Evolutionary conservation across 805 yeast species (phyloP).

Genomic region (Wickerhamomyces chaumierensis): DNA sequence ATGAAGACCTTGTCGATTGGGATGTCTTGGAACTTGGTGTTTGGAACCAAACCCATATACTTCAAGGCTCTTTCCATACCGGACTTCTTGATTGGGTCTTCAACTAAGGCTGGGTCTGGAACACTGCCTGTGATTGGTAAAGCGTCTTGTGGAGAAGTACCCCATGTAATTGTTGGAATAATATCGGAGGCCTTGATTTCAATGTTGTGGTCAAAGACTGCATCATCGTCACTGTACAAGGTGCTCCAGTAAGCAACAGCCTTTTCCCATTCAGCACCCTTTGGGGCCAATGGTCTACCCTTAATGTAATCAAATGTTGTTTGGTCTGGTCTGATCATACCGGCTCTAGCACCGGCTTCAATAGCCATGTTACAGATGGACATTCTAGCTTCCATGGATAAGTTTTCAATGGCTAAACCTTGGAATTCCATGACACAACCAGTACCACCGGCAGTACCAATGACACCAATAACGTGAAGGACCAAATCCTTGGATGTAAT

Average conservation of each 20-base stretch:
- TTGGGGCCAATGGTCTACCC: constrained; percentile 92
- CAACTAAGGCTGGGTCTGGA: constrained; percentile 75
- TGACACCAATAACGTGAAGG: constrained; percentile 87
- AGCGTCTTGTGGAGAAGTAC: constrained; percentile 98
- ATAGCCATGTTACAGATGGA: constrained; percentile 98
- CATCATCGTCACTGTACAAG: constrained; percentile 80
- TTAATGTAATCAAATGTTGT: constrained; percentile 79
- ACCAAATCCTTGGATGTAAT: constrained; percentile 94
- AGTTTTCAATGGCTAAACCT: constrained; percentile 82
- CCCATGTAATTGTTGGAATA: constrained; percentile 97
- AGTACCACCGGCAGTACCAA: constrained; percentile 99
- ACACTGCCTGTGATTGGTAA: constrained; percentile 83
- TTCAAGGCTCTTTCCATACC: constrained; percentile 87
- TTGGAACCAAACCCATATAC: constrained; percentile 86
- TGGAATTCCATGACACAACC: constrained; percentile 95
- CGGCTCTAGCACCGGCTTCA: constrained; percentile 99
- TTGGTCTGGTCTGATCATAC: constrained; percentile 96
- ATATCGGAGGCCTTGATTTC: constrained; percentile 73
- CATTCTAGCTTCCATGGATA: constrained; percentile 97
- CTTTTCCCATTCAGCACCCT: constrained; percentile 90
- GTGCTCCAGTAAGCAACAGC: constrained; percentile 89
- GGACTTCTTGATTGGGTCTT: constrained; percentile 63
- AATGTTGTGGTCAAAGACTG: constrained; percentile 78
- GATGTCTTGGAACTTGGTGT: constrained; percentile 67
- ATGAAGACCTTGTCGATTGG: constrained; percentile 87